Conservation (phyloP, 2,329 filamentous ascomycete genomes). For the Tolypocladium inflatum region DNA sequence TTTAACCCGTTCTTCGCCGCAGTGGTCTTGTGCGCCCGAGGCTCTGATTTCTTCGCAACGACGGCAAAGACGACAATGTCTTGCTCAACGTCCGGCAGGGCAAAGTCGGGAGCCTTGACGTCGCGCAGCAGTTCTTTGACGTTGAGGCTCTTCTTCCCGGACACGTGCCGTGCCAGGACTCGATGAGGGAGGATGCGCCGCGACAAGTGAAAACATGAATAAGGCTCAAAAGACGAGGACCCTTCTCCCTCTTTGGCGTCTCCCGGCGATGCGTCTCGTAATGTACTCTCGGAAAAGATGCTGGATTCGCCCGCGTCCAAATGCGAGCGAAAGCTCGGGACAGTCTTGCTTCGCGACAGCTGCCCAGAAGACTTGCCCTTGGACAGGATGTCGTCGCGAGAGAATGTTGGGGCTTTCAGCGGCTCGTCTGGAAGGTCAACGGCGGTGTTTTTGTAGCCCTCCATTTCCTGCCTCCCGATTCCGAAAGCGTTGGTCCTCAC, state of each 20-base stretch:
- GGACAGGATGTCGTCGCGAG: slow-evolving; percentile 52
- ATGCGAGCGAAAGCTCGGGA: slow-evolving; percentile 17
- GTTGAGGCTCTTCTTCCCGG: slow-evolving; percentile 65
- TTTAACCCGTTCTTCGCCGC: slow-evolving; percentile 32
- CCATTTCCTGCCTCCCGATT: slow-evolving; percentile 48
- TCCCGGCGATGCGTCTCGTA: slow-evolving; percentile 8
- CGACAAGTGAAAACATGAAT: slow-evolving; percentile 75
- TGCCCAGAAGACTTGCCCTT: slow-evolving; percentile 10
- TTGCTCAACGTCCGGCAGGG: slow-evolving; percentile 70
- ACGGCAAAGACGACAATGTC: slow-evolving; percentile 88
- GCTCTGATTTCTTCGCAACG: slow-evolving; percentile 79
- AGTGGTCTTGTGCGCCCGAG: slow-evolving; percentile 48
- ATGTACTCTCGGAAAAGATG: background rate
- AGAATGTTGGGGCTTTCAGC: slow-evolving; percentile 42
- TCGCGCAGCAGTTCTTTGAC: slow-evolving; percentile 73
- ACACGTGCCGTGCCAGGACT: slow-evolving; percentile 67
- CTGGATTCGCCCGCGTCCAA: slow-evolving; percentile 9
- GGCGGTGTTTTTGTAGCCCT: slow-evolving; percentile 48
- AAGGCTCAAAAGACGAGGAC: slow-evolving; percentile 64
- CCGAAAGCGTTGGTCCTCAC: slow-evolving; percentile 47
- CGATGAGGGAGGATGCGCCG: slow-evolving; percentile 76
- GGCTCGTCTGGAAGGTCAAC: slow-evolving; percentile 42
- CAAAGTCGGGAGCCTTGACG: slow-evolving; percentile 75
- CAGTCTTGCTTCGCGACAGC: slow-evolving; percentile 35
- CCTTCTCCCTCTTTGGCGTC: slow-evolving; percentile 15